phyloP scores from a whole-genome alignment of 768 basidiomycete species.

The Mycena rebaudengoi region DNA sequence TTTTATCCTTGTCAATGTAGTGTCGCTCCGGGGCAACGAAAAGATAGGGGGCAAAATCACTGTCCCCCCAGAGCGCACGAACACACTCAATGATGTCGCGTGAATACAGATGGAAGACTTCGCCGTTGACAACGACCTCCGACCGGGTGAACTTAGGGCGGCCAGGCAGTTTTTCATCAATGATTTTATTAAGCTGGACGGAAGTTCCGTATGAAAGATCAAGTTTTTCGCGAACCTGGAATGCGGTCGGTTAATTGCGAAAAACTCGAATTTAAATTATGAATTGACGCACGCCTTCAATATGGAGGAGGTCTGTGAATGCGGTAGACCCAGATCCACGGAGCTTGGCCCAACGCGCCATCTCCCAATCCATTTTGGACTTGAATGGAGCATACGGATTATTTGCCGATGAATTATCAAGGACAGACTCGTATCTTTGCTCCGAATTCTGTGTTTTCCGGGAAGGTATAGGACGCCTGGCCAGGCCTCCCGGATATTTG shows the following conservation, averaged over 20 bases:
- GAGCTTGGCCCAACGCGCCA: constrained; percentile 49
- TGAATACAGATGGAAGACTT: constrained; percentile 33
- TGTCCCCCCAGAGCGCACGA: constrained; percentile 36
- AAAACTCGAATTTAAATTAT: constrained; percentile 34
- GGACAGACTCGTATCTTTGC: no score
- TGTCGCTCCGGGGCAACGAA: no score
- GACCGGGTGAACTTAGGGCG: constrained; percentile 26
- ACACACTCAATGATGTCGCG: constrained; percentile 41
- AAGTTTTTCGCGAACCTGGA: background rate
- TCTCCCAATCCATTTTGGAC: constrained; percentile 46
- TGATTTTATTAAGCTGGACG: constrained; percentile 36
- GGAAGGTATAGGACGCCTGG: no score
- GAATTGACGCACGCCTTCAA: constrained; percentile 43
- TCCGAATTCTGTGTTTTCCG: no score
- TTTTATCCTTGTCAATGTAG: constrained; percentile 27
- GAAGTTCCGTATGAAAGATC: background rate
- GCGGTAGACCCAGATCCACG: constrained; percentile 44
- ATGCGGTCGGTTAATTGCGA: no score
- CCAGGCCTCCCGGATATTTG: no score
- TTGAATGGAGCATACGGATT: constrained; percentile 41
- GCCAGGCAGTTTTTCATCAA: constrained; percentile 34
- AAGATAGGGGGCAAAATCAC: constrained; percentile 33
- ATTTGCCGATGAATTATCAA: no score
- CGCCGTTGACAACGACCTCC: constrained; percentile 30
- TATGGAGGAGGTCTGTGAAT: constrained; percentile 45